phyloP scores from a whole-genome alignment of 495 filamentous ascomycete genomes.

The Talaromyces stipitatus region DNA sequence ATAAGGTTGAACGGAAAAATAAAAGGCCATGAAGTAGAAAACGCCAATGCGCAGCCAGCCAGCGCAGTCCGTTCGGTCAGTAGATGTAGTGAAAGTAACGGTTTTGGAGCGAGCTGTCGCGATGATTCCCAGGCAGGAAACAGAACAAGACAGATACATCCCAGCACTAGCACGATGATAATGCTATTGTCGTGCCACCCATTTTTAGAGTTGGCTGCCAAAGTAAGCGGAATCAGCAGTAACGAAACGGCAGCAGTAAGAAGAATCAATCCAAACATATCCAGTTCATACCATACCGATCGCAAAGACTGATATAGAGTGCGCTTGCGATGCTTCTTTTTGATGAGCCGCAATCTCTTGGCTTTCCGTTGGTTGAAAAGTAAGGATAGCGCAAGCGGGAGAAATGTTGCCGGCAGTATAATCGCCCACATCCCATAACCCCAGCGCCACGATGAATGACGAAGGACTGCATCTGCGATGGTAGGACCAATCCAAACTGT shows the following conservation, averaged over 20 bases:
- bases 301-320: conserved; percentile 26
- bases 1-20: conserved; percentile 59
- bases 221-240: conserved; percentile 52
- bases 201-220: conserved; percentile 40
- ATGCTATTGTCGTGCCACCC: conserved; percentile 51
- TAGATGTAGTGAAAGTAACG: conserved; percentile 51
- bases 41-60: conserved; percentile 48
- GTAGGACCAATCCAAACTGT: conserved; percentile 58
- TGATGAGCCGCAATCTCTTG: conserved; percentile 39
- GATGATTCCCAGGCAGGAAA: conserved; percentile 58
- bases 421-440: conserved; percentile 54
- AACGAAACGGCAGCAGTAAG: conserved; percentile 50
- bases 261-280: conserved; percentile 49
- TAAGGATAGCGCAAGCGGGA: conserved; percentile 48
- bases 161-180: conserved; percentile 53
- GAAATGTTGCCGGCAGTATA: conserved; percentile 47
- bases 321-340: conserved; percentile 24
- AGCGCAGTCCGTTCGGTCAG: conserved; percentile 56
- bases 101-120: conserved; percentile 44
- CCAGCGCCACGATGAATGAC: conserved; percentile 46
- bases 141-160: conserved; percentile 43
- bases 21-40: conserved; percentile 65
- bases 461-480: conserved; percentile 43
- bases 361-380: conserved; percentile 51
- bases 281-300: conserved; percentile 46